phyloP scores from a whole-genome alignment of 768 basidiomycete species.

The Rickenella mellea region DNA sequence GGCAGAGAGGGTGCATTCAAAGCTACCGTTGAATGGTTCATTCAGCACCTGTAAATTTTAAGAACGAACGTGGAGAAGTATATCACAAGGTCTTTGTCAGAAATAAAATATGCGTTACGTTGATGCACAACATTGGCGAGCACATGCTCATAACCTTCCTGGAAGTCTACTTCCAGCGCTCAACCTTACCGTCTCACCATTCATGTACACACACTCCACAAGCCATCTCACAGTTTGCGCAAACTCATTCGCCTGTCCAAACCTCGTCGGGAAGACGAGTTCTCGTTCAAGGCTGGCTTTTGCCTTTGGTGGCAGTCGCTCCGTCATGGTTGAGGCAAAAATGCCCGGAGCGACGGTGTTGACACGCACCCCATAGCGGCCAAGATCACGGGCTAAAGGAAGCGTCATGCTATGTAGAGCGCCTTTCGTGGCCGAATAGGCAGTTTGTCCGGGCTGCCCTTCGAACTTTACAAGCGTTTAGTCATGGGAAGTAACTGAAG shows the following conservation, averaged over 20 bases:
- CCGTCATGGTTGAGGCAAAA: constrained; percentile 35
- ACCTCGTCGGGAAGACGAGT: constrained; percentile 29
- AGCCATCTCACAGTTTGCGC: constrained; percentile 40
- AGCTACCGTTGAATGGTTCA: constrained; percentile 45
- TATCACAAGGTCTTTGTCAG: too few relatives aligned
- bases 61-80: too few relatives aligned
- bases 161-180: constrained; percentile 29
- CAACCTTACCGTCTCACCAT: constrained; percentile 41
- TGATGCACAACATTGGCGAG: too few relatives aligned
- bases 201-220: constrained; percentile 42
- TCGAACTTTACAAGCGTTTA: constrained; percentile 28
- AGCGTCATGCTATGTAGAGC: constrained; percentile 48
- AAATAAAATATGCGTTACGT: too few relatives aligned
- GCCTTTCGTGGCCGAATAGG: constrained; percentile 49
- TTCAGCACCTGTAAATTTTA: constrained; percentile 23
- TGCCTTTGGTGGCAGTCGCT: constrained; percentile 17
- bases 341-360: constrained; percentile 47
- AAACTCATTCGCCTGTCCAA: constrained; percentile 40
- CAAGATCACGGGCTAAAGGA: constrained; percentile 51
- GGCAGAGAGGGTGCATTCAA: constrained; percentile 60
- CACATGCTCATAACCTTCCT: constrained; percentile 12
- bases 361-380: constrained; percentile 41
- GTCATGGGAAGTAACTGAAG: neutral
- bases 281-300: constrained; percentile 9
- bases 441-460: constrained; percentile 48